Conservation (phyloP, 257 asterid species). For the Salvia splendens region DNA sequence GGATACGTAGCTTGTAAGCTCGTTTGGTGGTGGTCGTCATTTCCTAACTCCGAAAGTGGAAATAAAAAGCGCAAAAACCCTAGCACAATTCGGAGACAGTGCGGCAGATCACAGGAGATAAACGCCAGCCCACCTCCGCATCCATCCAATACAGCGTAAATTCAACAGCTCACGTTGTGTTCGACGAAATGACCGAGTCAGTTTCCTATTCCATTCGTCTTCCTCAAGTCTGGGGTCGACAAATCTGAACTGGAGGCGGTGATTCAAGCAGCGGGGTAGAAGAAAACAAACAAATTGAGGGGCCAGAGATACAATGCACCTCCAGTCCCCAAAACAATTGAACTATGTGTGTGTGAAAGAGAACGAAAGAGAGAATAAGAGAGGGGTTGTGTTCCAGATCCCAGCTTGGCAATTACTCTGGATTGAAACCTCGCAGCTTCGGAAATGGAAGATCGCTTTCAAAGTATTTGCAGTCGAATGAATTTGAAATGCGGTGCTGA, state of each 20-base stretch:
- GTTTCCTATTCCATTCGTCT: slow-evolving; percentile 13
- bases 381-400: slow-evolving; percentile 45
- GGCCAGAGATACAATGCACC: slow-evolving; percentile 38
- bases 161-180: slow-evolving; percentile 33
- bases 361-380: slow-evolving; percentile 31
- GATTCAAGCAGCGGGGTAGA: slow-evolving; percentile 20
- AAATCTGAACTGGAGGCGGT: slow-evolving; percentile 9
- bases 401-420: slow-evolving; percentile 38
- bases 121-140: slow-evolving; percentile 36
- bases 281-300: not conserved
- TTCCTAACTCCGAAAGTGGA: slow-evolving; percentile 36
- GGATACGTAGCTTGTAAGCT: slow-evolving; percentile 99
- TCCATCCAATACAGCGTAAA: slow-evolving; percentile 30
- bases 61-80: slow-evolving; percentile 40
- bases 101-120: slow-evolving; percentile 45
- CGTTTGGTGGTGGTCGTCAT: slow-evolving; percentile 88
- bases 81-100: slow-evolving; percentile 36
- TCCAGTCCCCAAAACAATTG: slow-evolving; percentile 20
- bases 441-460: slow-evolving; percentile 40
- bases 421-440: slow-evolving; percentile 39
- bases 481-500: slow-evolving; percentile 38
- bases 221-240: slow-evolving; percentile 12
- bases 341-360: not conserved
- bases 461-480: slow-evolving; percentile 26
- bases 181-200: slow-evolving; percentile 33